Base-by-base conservation (phyloP, 768 basidiomycete species). In the Termitomyces sp. region DNA sequence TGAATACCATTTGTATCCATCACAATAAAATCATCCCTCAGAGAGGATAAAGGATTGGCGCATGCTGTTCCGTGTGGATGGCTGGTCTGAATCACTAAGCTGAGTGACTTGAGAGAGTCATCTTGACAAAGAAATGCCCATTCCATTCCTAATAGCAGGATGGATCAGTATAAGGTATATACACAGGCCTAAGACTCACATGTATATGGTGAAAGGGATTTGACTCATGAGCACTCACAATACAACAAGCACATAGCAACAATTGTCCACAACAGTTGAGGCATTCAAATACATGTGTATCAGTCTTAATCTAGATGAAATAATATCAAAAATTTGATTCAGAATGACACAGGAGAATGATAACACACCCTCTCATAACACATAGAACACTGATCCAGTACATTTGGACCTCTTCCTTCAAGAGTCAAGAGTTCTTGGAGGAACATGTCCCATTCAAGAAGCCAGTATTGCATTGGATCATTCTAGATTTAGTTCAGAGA, bases 81-180 rank as follows among this genome's bases (percentile, higher is more conserved):
- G 7, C 65, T 63, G 1, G 73, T 60, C 24, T 71, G 71, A 4
- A 71, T 40, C 2, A 57, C 59, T 2, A 73, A 57, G 1, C 73
- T 71, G 2, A 73, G n/a, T 1, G 42, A 24, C 20, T 55, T 58
- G 1, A 62, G 44, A 62, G 44, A 20, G n/a, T 38, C 2, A n/a
- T 12, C 1, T 45, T 18, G 6, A 45, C 60, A 36, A 59, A 62
- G 42, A 46, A 57, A n/a, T 16, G 5, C 1, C 64, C 60, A 35
- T 61, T 65, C 64, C 64, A 65, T 20, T 36, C 35, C 63, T 64
- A 54, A 2, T n/a, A 33, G 16, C 18, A 33, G 15, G 20, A n/a
- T 5, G 2, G 4, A 35, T 52, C n/a, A 52, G 35, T 28, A n/a
- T 32, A 18, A 16, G 33, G 13, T 6, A 51, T 16, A 32, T 8